Evolutionary conservation across 176 grass and related monocot species (phyloP).

Genomic region (Hsuehochloa calcarea): DNA sequence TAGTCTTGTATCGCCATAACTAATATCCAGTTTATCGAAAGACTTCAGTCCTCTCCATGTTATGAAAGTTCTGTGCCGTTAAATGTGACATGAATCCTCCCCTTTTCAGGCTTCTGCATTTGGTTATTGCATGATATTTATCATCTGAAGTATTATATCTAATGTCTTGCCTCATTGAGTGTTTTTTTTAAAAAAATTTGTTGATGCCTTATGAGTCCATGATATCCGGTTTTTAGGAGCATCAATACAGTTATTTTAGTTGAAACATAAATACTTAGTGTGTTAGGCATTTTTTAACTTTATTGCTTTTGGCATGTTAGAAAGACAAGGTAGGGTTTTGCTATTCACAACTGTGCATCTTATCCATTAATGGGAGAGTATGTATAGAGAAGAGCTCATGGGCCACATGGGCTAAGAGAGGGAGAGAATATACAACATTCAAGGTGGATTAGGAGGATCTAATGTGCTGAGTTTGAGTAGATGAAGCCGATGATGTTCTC

Average conservation of each 20-base stretch:
- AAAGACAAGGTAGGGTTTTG: too few species aligned
- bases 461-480: too few species aligned
- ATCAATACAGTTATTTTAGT: not conserved
- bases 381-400: too few species aligned
- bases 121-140: conserved; percentile 5
- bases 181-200: too few species aligned
- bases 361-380: too few species aligned
- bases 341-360: too few species aligned
- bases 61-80: not conserved
- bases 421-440: too few species aligned
- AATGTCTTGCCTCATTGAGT: not conserved
- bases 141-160: not conserved
- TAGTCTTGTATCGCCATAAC: not conserved
- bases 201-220: not conserved
- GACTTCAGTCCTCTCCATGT: not conserved
- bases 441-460: too few species aligned
- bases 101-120: not conserved
- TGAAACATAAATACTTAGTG: not conserved
- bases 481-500: too few species aligned
- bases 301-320: not conserved
- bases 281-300: not conserved
- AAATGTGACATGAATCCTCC: not conserved
- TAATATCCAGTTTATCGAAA: not conserved
- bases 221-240: not conserved
- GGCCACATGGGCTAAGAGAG: too few species aligned